Conservation (phyloP, 2,329 filamentous ascomycete genomes). For the Macrophomina tecta region DNA sequence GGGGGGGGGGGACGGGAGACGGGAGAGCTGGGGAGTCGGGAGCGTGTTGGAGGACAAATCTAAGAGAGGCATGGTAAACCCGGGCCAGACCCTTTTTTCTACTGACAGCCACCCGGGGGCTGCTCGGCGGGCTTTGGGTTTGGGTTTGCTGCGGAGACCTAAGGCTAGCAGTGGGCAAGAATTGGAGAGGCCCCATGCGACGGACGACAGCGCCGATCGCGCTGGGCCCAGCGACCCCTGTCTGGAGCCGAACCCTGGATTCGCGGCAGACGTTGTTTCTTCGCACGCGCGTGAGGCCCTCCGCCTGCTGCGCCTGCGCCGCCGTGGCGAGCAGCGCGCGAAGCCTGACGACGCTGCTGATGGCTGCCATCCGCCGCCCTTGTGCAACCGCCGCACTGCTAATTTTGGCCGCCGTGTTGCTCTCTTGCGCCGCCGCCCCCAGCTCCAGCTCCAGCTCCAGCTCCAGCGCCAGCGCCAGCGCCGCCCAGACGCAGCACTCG, state of each 20-base stretch:
- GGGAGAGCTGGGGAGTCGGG: not conserved
- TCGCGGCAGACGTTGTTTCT: not conserved
- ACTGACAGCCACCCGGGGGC: not conserved
- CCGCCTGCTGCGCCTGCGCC: not conserved
- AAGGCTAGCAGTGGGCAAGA: not conserved
- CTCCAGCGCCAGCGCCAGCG: not conserved
- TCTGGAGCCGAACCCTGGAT: conserved; percentile 5
- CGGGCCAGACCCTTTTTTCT: conserved; percentile 18
- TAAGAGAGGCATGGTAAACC: not conserved
- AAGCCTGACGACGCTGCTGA: not conserved
- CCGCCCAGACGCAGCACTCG: not conserved
- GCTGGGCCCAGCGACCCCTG: not conserved
- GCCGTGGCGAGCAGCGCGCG: not conserved
- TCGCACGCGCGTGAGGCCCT: not conserved
- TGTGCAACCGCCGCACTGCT: not conserved
- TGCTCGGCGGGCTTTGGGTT: conserved; percentile 5
- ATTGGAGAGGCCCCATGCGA: conserved; percentile 16
- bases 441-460: not conserved
- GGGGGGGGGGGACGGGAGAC: conserved; percentile 8
- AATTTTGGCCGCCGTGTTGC: not conserved
- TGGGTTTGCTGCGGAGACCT: conserved; percentile 1
- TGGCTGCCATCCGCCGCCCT: not conserved
- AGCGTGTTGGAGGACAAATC: not conserved
- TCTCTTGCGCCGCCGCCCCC: not conserved
- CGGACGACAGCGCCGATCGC: conserved; percentile 22